These are phyloP conservation scores for Taphrina confusa DNA, from an alignment of 1,139 yeast species.

Conservation along the genomic window DNA sequence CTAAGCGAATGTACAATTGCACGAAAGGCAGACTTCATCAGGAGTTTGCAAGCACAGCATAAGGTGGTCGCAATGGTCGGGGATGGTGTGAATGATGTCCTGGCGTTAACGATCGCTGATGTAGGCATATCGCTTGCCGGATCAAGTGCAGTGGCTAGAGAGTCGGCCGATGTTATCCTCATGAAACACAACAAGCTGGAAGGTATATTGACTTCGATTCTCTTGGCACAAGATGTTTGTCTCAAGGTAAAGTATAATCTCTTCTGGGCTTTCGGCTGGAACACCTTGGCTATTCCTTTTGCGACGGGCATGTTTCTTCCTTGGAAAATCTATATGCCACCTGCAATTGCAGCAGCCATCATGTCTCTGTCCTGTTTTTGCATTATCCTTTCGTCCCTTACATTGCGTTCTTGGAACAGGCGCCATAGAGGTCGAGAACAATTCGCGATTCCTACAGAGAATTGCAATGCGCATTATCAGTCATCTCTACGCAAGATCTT, in stretches of 20 bases:
- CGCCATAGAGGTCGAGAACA: too few relatives aligned
- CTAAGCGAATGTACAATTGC: constrained; percentile 73
- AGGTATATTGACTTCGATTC: constrained; percentile 72
- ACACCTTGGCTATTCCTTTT: constrained; percentile 83
- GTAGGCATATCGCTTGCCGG: constrained; percentile 81
- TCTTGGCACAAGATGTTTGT: constrained; percentile 72
- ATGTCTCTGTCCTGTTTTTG: constrained; percentile 93
- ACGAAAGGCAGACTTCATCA: constrained; percentile 64
- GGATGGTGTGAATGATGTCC: constrained; percentile 96
- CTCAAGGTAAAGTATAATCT: constrained; percentile 75
- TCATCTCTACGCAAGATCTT: background rate
- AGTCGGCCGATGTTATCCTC: constrained; percentile 87
- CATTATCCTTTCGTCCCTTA: constrained; percentile 77
- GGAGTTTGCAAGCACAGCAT: constrained; percentile 52
- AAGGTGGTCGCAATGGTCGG: constrained; percentile 71
- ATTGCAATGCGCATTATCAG: background rate
- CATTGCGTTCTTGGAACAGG: constrained; percentile 54
- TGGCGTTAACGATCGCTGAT: constrained; percentile 85
- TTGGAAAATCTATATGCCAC: constrained; percentile 76
- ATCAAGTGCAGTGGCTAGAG: constrained; percentile 91
- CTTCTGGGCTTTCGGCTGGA: constrained; percentile 82
- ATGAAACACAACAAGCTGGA: constrained; percentile 48
- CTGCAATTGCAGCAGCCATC: constrained; percentile 82
- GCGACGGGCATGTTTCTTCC: constrained; percentile 92
- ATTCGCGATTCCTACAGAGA: too few relatives aligned